A percentile compares a stretch with the other conserved stretches of the same genome.
phyloP scores from a whole-genome alignment of 192 early-diverging fungal species.

The Spinellus fusiger region DNA sequence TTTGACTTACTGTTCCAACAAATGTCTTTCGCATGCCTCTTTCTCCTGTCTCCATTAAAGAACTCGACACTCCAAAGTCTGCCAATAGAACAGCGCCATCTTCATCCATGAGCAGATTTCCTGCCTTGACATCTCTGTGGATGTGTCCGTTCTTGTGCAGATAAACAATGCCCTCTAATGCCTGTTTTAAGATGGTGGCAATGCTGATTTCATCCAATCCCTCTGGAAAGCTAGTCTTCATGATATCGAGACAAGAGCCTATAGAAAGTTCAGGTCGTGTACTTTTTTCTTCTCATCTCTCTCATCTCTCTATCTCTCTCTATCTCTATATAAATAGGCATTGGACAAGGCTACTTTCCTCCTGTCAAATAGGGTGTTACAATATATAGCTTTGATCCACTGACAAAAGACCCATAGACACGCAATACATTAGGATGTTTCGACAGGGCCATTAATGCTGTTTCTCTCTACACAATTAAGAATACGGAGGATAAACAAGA shows the following conservation, averaged over 20 bases:
- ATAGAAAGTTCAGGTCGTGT: neutral
- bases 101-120: constrained; percentile 62
- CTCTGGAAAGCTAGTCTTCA: constrained; percentile 79
- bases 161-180: constrained; percentile 58
- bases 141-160: constrained; percentile 64
- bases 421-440: constrained; percentile 80
- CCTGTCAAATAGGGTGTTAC: constrained; percentile 76
- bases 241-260: constrained; percentile 85
- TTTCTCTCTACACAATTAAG: constrained; percentile 64
- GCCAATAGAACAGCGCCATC: constrained; percentile 57
- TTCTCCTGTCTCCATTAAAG: constrained; percentile 60
- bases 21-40: constrained; percentile 61
- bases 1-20: constrained; percentile 55
- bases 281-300: neutral
- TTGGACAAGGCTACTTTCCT: constrained; percentile 31
- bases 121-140: constrained; percentile 70
- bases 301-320: neutral
- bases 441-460: constrained; percentile 81
- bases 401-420: constrained; percentile 80
- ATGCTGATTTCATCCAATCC: constrained; percentile 78
- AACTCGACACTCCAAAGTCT: constrained; percentile 68
- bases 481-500: neutral
- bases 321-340: neutral
- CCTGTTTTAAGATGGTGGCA: constrained; percentile 76
- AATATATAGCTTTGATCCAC: constrained; percentile 72